These are phyloP conservation scores for Chlorophyllum brunneum DNA, from an alignment of 768 basidiomycete genomes.

Conservation along the genomic window DNA sequence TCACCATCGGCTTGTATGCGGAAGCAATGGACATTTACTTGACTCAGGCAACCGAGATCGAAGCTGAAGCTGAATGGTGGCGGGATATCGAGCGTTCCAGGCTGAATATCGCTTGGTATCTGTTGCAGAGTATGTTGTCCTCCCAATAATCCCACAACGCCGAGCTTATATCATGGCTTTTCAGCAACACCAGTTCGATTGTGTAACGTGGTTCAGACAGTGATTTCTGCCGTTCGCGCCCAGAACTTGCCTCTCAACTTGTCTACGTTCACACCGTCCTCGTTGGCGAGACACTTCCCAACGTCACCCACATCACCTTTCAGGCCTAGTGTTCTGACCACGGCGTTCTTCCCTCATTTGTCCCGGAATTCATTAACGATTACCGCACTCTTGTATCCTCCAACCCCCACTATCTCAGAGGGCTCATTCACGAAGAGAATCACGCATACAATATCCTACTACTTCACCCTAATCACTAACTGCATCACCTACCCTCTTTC, in stretches of 20 bases:
- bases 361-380: slow-evolving; percentile 16
- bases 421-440: background rate
- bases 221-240: slow-evolving; percentile 39
- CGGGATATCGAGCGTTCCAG: slow-evolving; percentile 60
- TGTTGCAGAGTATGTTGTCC: slow-evolving; percentile 69
- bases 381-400: slow-evolving; percentile 18
- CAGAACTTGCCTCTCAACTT: slow-evolving; percentile 43
- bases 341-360: slow-evolving; percentile 67
- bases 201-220: slow-evolving; percentile 28
- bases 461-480: slow-evolving; percentile 19
- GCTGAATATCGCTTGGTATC: slow-evolving; percentile 52
- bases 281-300: slow-evolving; percentile 46
- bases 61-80: slow-evolving; percentile 87
- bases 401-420: slow-evolving; percentile 9
- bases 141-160: background rate
- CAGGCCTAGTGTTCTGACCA: slow-evolving; percentile 48
- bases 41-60: slow-evolving; percentile 62
- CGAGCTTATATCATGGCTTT: slow-evolving; percentile 10
- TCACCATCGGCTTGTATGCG: slow-evolving; percentile 58
- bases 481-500: slow-evolving; percentile 50
- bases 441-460: slow-evolving; percentile 11
- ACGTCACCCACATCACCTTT: slow-evolving; percentile 35
- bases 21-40: slow-evolving; percentile 63
- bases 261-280: slow-evolving; percentile 43
- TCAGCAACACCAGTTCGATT: slow-evolving; percentile 46